phyloP scores from a whole-genome alignment of 495 filamentous ascomycete genomes.

The Trichoderma erinaceum region DNA sequence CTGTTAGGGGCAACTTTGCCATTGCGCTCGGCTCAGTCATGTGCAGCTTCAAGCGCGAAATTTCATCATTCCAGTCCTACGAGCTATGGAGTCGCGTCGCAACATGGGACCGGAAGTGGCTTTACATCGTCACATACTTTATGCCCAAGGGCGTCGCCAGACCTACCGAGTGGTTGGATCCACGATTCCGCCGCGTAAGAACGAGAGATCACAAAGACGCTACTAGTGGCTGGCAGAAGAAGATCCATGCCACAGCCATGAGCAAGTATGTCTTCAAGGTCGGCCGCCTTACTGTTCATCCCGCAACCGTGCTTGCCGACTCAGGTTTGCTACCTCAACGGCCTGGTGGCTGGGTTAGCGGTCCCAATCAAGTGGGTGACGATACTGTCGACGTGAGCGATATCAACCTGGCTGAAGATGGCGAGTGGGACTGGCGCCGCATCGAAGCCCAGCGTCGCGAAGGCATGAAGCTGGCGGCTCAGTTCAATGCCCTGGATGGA shows the following conservation, averaged over 20 bases:
- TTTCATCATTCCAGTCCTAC: constrained; percentile 60
- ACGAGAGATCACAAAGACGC: constrained; percentile 27
- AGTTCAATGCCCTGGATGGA: constrained; percentile 47
- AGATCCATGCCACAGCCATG: constrained; percentile 67
- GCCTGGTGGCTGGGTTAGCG: constrained; percentile 41
- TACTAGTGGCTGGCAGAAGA: constrained; percentile 38
- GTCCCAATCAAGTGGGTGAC: constrained; percentile 33
- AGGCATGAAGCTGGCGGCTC: constrained; percentile 41
- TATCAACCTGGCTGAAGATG: constrained; percentile 23
- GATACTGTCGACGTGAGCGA: constrained; percentile 25
- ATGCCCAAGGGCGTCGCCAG: constrained; percentile 53
- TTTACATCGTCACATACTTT: constrained; percentile 45
- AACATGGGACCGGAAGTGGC: constrained; percentile 59
- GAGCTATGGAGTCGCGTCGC: constrained; percentile 69
- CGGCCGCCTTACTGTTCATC: constrained; percentile 76
- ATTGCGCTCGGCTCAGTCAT: constrained; percentile 64
- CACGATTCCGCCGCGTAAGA: constrained; percentile 21
- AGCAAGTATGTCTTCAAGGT: constrained; percentile 90
- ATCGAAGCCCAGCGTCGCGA: constrained; percentile 41
- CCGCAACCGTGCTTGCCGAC: constrained; percentile 65
- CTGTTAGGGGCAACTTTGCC: constrained; percentile 35
- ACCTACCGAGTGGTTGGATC: constrained; percentile 36
- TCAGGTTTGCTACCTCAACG: constrained; percentile 61
- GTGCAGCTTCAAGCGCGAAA: constrained; percentile 63
- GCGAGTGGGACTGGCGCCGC: constrained; percentile 46